Conservation (phyloP, 116 monocot genomes). For the Dioscorea cayenensis region DNA sequence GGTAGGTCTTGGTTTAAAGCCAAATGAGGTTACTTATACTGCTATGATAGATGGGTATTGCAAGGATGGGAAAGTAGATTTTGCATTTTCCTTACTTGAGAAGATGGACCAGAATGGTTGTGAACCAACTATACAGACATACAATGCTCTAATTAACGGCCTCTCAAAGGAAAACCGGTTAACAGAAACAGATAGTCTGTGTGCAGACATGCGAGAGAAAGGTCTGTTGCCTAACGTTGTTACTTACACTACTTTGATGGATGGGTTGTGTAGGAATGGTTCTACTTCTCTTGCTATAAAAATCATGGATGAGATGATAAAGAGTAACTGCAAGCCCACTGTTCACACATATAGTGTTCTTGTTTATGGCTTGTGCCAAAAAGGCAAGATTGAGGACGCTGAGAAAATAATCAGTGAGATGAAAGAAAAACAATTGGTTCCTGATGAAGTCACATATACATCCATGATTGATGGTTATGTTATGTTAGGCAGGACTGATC, state of each 20-base stretch:
- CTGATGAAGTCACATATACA: conserved; percentile 62
- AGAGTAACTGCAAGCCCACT: conserved; percentile 43
- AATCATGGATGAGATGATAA: conserved; percentile 60
- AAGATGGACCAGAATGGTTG: conserved; percentile 51
- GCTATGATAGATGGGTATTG: conserved; percentile 71
- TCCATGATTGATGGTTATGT: conserved; percentile 68
- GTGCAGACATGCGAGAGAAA: conserved; percentile 29
- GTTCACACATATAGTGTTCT: conserved; percentile 73
- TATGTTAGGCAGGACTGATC: conserved; percentile 33
- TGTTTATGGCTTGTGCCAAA: conserved; percentile 59
- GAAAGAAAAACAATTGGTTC: conserved; percentile 36
- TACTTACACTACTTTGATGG: conserved; percentile 68
- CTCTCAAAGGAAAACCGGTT: conserved; percentile 47
- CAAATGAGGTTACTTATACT: conserved; percentile 70
- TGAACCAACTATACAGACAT: conserved; percentile 53
- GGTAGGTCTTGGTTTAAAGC: conserved; percentile 37
- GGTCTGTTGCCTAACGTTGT: conserved; percentile 58
- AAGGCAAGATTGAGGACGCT: conserved; percentile 57
- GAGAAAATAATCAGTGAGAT: conserved; percentile 47
- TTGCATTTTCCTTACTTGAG: conserved; percentile 47
- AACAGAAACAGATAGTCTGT: conserved; percentile 37
- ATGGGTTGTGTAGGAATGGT: conserved; percentile 76
- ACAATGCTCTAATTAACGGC: conserved; percentile 69
- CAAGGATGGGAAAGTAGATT: conserved; percentile 56
- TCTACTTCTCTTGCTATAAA: conserved; percentile 38